Conservation (phyloP, 1,284 basidiomycete species). For the Pholiota adiposa region DNA sequence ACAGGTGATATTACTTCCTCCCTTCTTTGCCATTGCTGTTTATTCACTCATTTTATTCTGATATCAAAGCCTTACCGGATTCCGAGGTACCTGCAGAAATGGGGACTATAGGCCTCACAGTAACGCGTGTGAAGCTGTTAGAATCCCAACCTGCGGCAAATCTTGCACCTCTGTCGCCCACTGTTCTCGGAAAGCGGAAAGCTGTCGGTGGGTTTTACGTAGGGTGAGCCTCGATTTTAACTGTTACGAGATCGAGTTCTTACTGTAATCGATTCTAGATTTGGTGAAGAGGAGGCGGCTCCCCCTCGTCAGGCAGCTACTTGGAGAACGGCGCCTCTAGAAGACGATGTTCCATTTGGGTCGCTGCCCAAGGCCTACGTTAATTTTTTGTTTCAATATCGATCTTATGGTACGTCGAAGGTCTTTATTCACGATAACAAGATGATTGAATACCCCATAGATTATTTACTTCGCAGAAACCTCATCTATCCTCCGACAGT, state of each 20-base stretch:
- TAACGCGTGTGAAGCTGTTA: slow-evolving; percentile 48
- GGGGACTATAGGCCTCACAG: slow-evolving; percentile 59
- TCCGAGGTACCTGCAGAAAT: slow-evolving; percentile 38
- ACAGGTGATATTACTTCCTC: slow-evolving; percentile 28
- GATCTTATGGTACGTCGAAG: slow-evolving; percentile 46
- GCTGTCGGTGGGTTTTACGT: slow-evolving; percentile 40
- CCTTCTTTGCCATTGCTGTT: not conserved
- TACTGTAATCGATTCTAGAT: slow-evolving; percentile 35
- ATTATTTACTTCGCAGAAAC: not conserved
- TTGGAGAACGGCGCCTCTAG: slow-evolving; percentile 53
- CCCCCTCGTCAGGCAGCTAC: slow-evolving; percentile 48
- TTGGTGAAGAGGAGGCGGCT: slow-evolving; percentile 44
- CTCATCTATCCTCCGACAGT: not conserved
- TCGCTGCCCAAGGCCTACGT: slow-evolving; percentile 50
- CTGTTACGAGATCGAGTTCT: not conserved
- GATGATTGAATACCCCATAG: not conserved
- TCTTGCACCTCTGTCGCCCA: slow-evolving; percentile 35
- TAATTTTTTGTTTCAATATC: slow-evolving; percentile 64
- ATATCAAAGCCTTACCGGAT: not conserved
- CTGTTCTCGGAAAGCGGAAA: slow-evolving; percentile 33
- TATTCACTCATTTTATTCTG: not conserved
- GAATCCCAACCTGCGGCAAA: slow-evolving; percentile 39
- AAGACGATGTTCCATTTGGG: slow-evolving; percentile 31
- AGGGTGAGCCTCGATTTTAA: slow-evolving; percentile 39
- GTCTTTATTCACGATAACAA: not conserved